These are phyloP conservation scores for Tetradesmus lagerheimii DNA, from an alignment of 139 green algal species.

Conservation along the genomic window DNA sequence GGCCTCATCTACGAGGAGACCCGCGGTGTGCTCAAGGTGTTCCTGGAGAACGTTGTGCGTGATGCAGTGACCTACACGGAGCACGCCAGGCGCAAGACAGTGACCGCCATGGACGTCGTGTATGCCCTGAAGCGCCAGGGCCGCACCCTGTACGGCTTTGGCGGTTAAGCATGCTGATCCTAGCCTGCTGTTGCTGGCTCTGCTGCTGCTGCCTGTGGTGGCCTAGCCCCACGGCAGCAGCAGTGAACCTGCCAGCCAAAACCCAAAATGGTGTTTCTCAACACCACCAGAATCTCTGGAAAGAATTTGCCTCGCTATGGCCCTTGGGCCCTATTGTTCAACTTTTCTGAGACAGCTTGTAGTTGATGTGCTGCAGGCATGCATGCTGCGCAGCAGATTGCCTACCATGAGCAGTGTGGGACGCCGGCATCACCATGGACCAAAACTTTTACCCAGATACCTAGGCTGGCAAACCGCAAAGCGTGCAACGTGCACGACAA, in stretches of 20 bases:
- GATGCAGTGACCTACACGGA: conserved; percentile 99
- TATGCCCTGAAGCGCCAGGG: conserved; percentile 97
- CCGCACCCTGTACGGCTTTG: conserved; percentile 96
- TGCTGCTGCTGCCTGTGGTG: not conserved
- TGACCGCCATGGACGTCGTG: conserved; percentile 96
- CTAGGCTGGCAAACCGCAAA: too few relatives aligned
- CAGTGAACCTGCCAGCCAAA: not conserved
- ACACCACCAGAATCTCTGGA: not conserved
- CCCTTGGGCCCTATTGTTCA: too few relatives aligned
- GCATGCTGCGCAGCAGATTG: too few relatives aligned
- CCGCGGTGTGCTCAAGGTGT: conserved; percentile 91
- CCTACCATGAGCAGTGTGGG: too few relatives aligned
- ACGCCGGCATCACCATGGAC: too few relatives aligned
- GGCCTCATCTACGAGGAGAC: conserved; percentile 94
- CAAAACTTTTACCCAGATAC: too few relatives aligned
- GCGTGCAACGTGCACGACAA: too few relatives aligned
- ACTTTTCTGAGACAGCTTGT: too few relatives aligned
- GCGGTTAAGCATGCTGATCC: conserved; percentile 77
- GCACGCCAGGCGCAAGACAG: conserved; percentile 97
- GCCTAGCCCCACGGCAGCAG: not conserved
- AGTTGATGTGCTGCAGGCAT: too few relatives aligned
- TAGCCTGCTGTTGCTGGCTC: not conserved
- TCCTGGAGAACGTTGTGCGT: conserved; percentile 93
- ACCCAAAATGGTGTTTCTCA: not conserved
- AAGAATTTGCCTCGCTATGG: not conserved